These are phyloP conservation scores for Neurospora sp. DNA, from an alignment of 2,329 filamentous ascomycete species.

Conservation along the genomic window DNA sequence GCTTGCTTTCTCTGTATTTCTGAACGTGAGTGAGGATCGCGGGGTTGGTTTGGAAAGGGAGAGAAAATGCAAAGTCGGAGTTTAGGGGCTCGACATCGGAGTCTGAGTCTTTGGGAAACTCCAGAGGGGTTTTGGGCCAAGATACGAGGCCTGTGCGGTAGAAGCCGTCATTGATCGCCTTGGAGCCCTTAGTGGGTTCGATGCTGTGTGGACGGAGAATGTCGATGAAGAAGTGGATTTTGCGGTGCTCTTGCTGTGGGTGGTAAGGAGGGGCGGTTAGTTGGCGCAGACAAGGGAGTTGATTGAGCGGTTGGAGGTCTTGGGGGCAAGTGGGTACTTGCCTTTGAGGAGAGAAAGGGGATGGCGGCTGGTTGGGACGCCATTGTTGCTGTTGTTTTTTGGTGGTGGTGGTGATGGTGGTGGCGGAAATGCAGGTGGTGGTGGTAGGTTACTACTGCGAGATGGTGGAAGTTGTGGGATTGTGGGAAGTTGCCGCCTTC, in stretches of 20 bases:
- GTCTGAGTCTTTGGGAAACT: no score
- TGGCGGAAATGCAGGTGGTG: no score
- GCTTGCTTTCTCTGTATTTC: no score
- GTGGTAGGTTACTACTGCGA: not conserved
- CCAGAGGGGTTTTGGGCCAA: not conserved
- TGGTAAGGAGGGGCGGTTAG: not conserved
- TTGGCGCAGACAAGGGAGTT: no score
- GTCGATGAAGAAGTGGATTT: not conserved
- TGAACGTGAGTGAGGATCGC: no score
- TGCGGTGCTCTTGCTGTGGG: not conserved
- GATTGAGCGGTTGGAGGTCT: no score
- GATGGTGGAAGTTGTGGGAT: not conserved
- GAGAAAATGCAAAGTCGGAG: no score
- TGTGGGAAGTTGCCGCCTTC: accelerated
- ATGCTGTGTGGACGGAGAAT: not conserved
- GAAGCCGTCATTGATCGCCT: not conserved
- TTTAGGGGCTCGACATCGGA: no score
- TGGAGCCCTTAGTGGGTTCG: not conserved
- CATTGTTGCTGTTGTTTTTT: not conserved
- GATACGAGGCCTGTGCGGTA: not conserved
- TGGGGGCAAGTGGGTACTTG: not conserved
- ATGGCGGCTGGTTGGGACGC: not conserved
- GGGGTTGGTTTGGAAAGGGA: no score
- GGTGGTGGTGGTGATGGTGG: no score
- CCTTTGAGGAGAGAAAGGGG: not conserved